A percentile compares a stretch with the other conserved stretches of the same genome.
phyloP scores from a whole-genome alignment of 1,284 basidiomycete species.

The Naganishia sp. region DNA sequence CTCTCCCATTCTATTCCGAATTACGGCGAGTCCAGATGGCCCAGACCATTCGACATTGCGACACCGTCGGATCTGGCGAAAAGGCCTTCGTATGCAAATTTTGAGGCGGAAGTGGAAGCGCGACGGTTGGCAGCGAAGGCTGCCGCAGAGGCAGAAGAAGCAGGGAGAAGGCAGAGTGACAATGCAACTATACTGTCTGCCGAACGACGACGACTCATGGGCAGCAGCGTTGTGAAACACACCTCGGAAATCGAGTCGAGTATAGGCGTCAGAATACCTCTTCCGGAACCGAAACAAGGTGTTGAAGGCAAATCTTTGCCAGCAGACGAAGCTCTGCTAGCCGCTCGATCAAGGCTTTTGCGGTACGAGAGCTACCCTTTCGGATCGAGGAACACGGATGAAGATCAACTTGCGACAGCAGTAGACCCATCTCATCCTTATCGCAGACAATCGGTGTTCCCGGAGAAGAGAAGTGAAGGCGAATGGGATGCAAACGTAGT shows the following conservation, averaged over 20 bases:
- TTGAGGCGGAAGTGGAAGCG: constrained; percentile 1
- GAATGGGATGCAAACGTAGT: background rate
- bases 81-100: constrained; percentile 16
- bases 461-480: background rate
- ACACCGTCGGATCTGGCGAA: constrained; percentile 9
- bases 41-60: background rate
- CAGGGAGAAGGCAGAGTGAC: constrained; percentile 18
- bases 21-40: background rate
- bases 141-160: constrained; percentile 8
- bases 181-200: constrained; percentile 13
- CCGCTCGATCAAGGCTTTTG: constrained; percentile 9
- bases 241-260: too few relatives aligned
- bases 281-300: background rate
- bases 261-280: background rate
- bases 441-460: constrained; percentile 13
- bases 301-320: background rate
- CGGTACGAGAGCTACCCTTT: constrained; percentile 28
- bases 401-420: background rate
- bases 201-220: constrained; percentile 13
- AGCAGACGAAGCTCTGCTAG: constrained; percentile 21
- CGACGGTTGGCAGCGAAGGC: constrained; percentile 1
- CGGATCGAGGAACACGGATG: constrained; percentile 5
- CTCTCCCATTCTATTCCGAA: background rate
- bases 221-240: background rate
- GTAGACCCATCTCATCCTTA: background rate